These are phyloP conservation scores for Suillus paluster DNA, from an alignment of 768 basidiomycete genomes.

Conservation along the genomic window DNA sequence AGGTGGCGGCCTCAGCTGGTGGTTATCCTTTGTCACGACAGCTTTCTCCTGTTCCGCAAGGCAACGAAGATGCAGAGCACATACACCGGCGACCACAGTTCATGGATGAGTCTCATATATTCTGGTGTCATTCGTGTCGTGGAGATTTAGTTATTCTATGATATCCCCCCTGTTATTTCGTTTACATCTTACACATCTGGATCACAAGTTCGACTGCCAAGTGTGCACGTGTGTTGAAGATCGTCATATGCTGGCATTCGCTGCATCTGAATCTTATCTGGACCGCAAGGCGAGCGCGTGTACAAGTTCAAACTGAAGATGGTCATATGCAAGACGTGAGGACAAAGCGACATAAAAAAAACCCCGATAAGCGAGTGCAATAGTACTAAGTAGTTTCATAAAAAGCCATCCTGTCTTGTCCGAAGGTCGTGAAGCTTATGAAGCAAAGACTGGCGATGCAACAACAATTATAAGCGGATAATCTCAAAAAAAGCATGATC, in stretches of 20 bases:
- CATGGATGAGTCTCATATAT: constrained; percentile 86
- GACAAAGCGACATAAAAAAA: constrained; percentile 14
- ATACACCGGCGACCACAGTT: constrained; percentile 64
- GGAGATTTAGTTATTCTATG: constrained; percentile 80
- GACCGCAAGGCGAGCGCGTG: neutral
- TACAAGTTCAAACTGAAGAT: neutral
- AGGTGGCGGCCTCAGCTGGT: constrained; percentile 50
- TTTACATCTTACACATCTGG: constrained; percentile 24
- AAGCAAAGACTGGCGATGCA: constrained; percentile 51
- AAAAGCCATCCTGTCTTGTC: constrained; percentile 20
- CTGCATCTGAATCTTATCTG: too few relatives aligned
- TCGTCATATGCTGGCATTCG: neutral
- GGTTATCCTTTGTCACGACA: constrained; percentile 55
- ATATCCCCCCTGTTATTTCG: constrained; percentile 19
- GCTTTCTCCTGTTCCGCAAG: constrained; percentile 56
- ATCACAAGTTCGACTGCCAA: neutral
- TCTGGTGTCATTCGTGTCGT: constrained; percentile 85
- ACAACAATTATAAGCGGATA: constrained; percentile 14
- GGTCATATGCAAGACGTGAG: constrained; percentile 3
- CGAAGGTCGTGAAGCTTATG: constrained; percentile 37
- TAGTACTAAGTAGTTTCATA: constrained; percentile 6
- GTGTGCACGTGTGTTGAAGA: neutral
- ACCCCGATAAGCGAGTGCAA: neutral
- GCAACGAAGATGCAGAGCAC: constrained; percentile 27
- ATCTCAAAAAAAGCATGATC: constrained; percentile 1